Evolutionary conservation across 371 early-diverging fungal species (phyloP), one percentile per base, ranked within the genome.

Genomic region (Rhizomucor miehei): DNA sequence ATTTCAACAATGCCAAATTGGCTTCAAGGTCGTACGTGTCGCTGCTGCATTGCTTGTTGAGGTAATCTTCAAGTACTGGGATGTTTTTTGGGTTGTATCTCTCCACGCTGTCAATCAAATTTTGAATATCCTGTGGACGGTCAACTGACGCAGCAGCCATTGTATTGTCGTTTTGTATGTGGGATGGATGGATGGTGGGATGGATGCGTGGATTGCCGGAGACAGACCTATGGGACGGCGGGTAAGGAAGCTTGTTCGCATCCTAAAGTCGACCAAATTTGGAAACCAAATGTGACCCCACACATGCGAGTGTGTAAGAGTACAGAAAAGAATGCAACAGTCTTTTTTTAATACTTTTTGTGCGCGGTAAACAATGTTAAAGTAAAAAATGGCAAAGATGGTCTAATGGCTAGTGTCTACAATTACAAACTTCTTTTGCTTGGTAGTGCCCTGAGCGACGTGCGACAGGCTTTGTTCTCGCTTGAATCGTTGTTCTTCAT

Each of bases 81-180:
- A 89, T 74, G 64, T 93, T 93, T 55, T 90, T 87, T 41, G 92
- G 91, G 69, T 95, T 92, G 86, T 94, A 95, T 56, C 91, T 85
- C 67, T 90, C 88, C 36, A 91, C 88, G 52, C 87, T 87, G 43
- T 85, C 85, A 45, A 92, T 85, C 55, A 91, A 69, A 29, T 75
- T 79, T 63, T 89, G 85, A 60, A 92, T 89, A 41, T 82, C 75
- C 54, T 89, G 85, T 45, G 89, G 89, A 52, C 92, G 88, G n/a
- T 78, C 67, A 21, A 57, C 38, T 25, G 65, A 16, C 29, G 56
- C 52, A 44, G 56, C 51, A 43, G 51, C 51, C 39, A 46, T 58
- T 51, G 11, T 41, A 41, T 41, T 41, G 12, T 19, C 41, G 41
- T 12, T 29, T 6, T 41, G 11, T 41, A 14, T 16, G 19, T 41